These are phyloP conservation scores for Lunularia cruciata DNA, from an alignment of 225 moss, liverwort and hornwort species.

Conservation along the genomic window DNA sequence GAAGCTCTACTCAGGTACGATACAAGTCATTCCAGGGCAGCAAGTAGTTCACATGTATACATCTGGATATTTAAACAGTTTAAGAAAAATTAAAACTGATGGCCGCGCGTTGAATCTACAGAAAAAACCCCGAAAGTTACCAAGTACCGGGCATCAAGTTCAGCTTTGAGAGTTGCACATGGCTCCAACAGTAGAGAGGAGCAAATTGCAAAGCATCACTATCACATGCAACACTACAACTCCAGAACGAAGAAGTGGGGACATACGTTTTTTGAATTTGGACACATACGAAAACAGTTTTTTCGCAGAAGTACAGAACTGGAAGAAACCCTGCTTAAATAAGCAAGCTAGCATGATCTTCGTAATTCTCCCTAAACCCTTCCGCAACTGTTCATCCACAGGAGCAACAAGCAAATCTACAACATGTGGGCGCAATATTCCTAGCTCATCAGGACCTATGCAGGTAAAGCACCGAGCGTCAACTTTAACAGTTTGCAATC, in stretches of 20 bases:
- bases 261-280: background rate
- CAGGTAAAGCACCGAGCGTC: background rate
- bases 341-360: conserved; percentile 5
- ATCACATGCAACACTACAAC: background rate
- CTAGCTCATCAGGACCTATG: background rate
- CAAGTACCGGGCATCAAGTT: background rate
- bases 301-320: background rate
- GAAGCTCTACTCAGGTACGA: too few relatives aligned
- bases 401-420: background rate
- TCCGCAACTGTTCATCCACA: background rate
- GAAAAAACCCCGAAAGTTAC: background rate
- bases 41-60: too few relatives aligned
- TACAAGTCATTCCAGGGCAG: too few relatives aligned
- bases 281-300: background rate
- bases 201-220: background rate
- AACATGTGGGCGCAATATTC: conserved; percentile 11
- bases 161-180: background rate
- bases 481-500: too few relatives aligned
- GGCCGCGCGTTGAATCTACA: background rate
- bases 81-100: background rate
- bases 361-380: background rate
- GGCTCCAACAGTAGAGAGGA: background rate
- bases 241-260: background rate
- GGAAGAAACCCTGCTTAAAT: background rate
- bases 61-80: too few relatives aligned